Evolutionary conservation across 2,329 filamentous ascomycete species (phyloP), one percentile per base, ranked within the genome.

Genomic region (Neofusicoccum sp.): DNA sequence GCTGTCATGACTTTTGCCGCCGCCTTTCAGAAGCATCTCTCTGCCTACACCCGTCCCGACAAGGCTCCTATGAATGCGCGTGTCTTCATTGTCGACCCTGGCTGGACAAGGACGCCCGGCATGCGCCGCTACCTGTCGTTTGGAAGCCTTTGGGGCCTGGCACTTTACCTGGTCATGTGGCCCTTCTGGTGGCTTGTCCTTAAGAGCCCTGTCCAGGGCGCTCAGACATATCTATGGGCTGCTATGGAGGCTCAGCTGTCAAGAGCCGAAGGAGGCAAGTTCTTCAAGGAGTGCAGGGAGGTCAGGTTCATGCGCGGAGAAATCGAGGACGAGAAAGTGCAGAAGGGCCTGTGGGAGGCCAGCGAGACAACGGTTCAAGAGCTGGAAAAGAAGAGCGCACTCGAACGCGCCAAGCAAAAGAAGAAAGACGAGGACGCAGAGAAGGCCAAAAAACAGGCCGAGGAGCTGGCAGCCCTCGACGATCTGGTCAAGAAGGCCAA

Each of bases 11-110:
- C 90, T 14, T 98, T 99, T 73, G 93, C 91, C 0, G 85, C 89
- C 54, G 90, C 94, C 7, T 97, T 94, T 75, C 94, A 98, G 78
- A 95, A 96, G 74, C 94, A 97, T 74, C 83, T 99, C 50, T 88
- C 93, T 68, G 81, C 89, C 2, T 96, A 96, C 77, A 86, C 91
- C 71, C 85, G 95, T 29, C 92, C 93, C 0, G 95, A 99, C 74
- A 85, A 89, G 66, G 81, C 91, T 52, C 92, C 92, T 1, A 89
- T 89, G 80, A 97, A 92, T 68, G 85, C 93, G 3, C 87, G 91
- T 37, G 92, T 97, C 49, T 82, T 97, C 56, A 85, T 97, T 64
- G 91, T 93, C 2, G 94, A 99, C 71, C 95, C 95, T 0, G 94
- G 95, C 22, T 86, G 89, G 67, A 85, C 88, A 29, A 87, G 95